Conservation (phyloP, 306 rosid species). For the Nissolia schottii region DNA sequence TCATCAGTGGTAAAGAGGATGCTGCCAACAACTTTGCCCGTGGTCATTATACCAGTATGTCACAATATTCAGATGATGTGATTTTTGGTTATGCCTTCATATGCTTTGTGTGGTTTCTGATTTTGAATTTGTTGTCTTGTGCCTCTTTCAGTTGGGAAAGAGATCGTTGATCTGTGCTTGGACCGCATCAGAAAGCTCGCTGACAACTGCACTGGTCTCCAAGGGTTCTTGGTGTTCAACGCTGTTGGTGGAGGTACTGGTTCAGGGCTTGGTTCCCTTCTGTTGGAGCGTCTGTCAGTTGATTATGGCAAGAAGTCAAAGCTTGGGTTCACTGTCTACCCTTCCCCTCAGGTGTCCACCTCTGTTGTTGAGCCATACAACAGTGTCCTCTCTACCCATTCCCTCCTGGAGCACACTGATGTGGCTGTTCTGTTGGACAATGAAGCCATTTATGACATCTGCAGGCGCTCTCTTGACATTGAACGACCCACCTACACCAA, state of each 20-base stretch:
- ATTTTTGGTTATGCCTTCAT: not conserved
- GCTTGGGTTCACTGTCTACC: conserved; percentile 89
- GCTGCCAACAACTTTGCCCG: conserved; percentile 99
- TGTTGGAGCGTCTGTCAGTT: conserved; percentile 81
- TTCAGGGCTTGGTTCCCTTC: conserved; percentile 88
- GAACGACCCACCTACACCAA: conserved; percentile 94
- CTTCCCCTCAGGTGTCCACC: conserved; percentile 93
- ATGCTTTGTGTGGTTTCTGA: not conserved
- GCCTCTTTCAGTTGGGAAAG: conserved; percentile 62
- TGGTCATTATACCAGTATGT: conserved; percentile 83
- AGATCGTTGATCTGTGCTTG: conserved; percentile 88
- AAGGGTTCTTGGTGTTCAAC: conserved; percentile 85
- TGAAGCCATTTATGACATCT: conserved; percentile 87
- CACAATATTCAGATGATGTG: not conserved
- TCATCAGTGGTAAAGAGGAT: conserved; percentile 90
- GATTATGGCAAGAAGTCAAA: conserved; percentile 92
- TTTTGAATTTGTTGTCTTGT: not conserved
- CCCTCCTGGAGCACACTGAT: conserved; percentile 90
- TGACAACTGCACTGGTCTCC: conserved; percentile 93
- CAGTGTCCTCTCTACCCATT: conserved; percentile 94
- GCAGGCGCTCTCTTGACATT: conserved; percentile 91
- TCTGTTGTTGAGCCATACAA: conserved; percentile 98
- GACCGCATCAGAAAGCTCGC: conserved; percentile 93
- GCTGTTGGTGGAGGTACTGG: conserved; percentile 99
- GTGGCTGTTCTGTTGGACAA: conserved; percentile 88